Evolutionary conservation across 2,329 filamentous ascomycete species (phyloP).

Genomic region (Verticillium alfalfae): DNA sequence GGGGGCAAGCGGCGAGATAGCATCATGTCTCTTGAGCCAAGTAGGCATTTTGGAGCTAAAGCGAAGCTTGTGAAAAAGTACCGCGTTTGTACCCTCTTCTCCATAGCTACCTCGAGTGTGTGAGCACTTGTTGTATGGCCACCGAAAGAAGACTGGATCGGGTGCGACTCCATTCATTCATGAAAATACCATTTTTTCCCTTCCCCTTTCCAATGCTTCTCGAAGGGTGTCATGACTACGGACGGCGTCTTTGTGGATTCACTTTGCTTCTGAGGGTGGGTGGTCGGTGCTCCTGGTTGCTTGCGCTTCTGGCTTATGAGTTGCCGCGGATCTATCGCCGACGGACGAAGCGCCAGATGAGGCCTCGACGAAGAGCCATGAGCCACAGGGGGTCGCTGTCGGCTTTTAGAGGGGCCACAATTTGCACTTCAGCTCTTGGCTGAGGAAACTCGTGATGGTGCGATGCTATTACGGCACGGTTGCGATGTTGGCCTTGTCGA

Average conservation of each 20-base stretch:
- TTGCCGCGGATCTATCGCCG: background rate
- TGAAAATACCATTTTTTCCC: background rate
- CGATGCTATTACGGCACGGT: background rate
- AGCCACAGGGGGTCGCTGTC: background rate
- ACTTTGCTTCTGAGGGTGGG: background rate
- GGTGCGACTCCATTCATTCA: background rate
- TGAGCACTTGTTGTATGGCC: background rate
- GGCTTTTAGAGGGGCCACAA: background rate
- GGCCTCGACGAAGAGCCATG: background rate
- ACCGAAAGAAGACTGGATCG: background rate
- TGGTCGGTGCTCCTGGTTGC: background rate
- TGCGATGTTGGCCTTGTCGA: background rate
- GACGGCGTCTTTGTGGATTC: background rate
- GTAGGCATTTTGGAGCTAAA: background rate
- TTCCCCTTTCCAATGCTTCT: background rate
- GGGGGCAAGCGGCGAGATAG: constrained; percentile 1
- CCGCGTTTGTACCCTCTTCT: background rate
- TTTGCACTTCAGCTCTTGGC: background rate
- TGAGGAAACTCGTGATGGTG: background rate
- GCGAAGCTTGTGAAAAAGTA: constrained; percentile 3
- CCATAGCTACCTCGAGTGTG: background rate
- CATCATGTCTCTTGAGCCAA: constrained; percentile 1
- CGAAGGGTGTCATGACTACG: background rate
- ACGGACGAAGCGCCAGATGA: background rate
- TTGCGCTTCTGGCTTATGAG: background rate